Base-by-base conservation (phyloP, 1,284 basidiomycete genomes). In the Cyathus olla region DNA sequence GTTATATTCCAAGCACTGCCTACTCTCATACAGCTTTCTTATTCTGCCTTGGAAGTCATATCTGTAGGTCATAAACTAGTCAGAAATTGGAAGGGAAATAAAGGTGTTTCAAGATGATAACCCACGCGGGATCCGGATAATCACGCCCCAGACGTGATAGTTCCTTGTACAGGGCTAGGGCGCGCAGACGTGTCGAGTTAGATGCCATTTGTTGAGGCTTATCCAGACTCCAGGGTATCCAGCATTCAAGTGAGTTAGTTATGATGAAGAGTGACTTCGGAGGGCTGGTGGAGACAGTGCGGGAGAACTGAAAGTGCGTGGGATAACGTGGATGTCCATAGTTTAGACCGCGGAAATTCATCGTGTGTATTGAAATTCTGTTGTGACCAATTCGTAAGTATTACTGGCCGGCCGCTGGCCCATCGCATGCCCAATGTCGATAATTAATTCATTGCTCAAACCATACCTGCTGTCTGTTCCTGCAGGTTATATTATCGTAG, bases 31-130 rank as follows among this genome's bases (percentile, higher is more conserved):
- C 62, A 94, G 77, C 39, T 79, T 80, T 57, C 93, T 81, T 53
- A 95, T 80, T 68, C 87, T 90, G 51, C 85, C 87, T 68, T 92
- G 87, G 66, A 93, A 94, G 76, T 93, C 83, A 69, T 94, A 95
- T 42, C 93, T 93, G 63, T 59, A 63, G 55, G 13, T 8, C 13
- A 35, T 6, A 35, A 35, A 35, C 6, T 35, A 42, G 60, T 55
- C 53, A 58, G 40, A 51, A 60, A 67, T 31, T 62, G 55, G 57
- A 59, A 61, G 60, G 54, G 60, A 59, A 31, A 47, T 28, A 55
- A 62, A 66, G 58, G 63, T 59, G 49, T 28, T 62, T 35, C 31
- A 35, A 13, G 31, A 35, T 35, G 31, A 35, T 35, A 35, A 83
- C 89, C 72, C 67, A 94, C 92, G 85, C 84, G 49, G 91, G 87